Evolutionary conservation across 768 basidiomycete species (phyloP), one percentile per base, ranked within the genome.

Genomic region (Russula lepida): DNA sequence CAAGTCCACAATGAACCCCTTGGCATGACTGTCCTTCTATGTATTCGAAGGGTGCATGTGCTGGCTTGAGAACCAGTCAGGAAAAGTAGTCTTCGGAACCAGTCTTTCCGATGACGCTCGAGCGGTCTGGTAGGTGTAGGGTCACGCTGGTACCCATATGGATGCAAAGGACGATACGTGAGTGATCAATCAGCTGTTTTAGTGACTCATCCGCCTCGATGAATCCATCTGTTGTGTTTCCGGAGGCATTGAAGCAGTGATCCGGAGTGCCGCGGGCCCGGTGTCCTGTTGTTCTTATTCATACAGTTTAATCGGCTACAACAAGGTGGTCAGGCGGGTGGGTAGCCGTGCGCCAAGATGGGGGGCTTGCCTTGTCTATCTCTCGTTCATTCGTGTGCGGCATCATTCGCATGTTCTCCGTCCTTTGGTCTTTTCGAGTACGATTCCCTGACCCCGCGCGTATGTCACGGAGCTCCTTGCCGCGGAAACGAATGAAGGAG

Each of bases 211-310:
- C 33, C 21, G 46, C 39, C 19, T 37, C 41, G 51, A 62, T 47
- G 44, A 41, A 48, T 53, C 30, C 30, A 39, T 43, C 51, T 54
- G 21, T 39, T 54, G 27, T 58, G 33, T 23, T 37, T 28, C 50
- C 41, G 37, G 35, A 43, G 37, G 35, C 21, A 28, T 27, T 12
- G 44, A 56, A 6, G 13, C 27, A 23, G 28, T 58, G 62, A 63
- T 63, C 57, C 62, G 56, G 62, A 48, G 62, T 48, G 28, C 57
- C 56, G 62, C 52, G 62, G 61, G 37, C n/a, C n/a, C n/a, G n/a
- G n/a, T n/a, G 28, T 54, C 52, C 23, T 49, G 7, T 49, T 49
- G 56, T 27, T 54, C 41, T 53, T 41, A 30, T 39, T 46, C 27
- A 52, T 41, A 21, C 35, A 39, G 27, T 19, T 21, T 9, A 41